Base-by-base conservation (phyloP, 2,329 filamentous ascomycete species). In the Fusarium tricinctum region DNA sequence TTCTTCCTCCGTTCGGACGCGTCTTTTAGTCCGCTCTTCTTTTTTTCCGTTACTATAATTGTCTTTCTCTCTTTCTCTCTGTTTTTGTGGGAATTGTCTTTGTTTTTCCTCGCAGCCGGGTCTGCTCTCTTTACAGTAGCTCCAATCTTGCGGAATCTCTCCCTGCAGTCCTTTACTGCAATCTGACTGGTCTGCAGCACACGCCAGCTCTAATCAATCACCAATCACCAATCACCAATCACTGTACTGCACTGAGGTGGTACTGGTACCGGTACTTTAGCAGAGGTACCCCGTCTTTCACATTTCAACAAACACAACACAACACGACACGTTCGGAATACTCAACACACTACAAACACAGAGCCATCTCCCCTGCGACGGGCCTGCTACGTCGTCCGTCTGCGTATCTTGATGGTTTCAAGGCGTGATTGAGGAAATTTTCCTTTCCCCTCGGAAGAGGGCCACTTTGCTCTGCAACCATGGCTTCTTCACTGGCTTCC, bases 401-500 rank as follows among this genome's bases (percentile, higher is more conserved):
- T 48, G 60, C 54, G 53, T 53, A 57, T 71, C 72, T 74, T 74
- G 72, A 74, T 74, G 72, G 71, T 74, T 74, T 61, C 71, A 61
- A 73, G 60, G 48, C 65, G 50, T 54, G 54, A 57, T 50, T 74
- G 67, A 74, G 72, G 72, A 73, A 68, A 59, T 61, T 63, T 40
- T 59, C 47, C 72, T 63, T 62, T 50, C 58, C 62, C 58, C 62
- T 51, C 53, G 23, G 57, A 54, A 55, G 69, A 72, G 69, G 72
- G 67, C 60, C 71, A 61, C 57, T 68, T 70, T 61, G 51, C 51
- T 57, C 58, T 53, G 58, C 62, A 74, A 79, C 57, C 63, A 84
- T 84, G 82, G 80, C 81, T 70, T 81, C 81, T 64, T 80, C 80
- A 66, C 75, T 81, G 74, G 75, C 78, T 68, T 74, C 79, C 68